A percentile compares a stretch with the other conserved stretches of the same genome.
These are phyloP conservation scores for Podospora bellae-mahoneyi DNA, from an alignment of 495 filamentous ascomycete species.

Conservation along the genomic window DNA sequence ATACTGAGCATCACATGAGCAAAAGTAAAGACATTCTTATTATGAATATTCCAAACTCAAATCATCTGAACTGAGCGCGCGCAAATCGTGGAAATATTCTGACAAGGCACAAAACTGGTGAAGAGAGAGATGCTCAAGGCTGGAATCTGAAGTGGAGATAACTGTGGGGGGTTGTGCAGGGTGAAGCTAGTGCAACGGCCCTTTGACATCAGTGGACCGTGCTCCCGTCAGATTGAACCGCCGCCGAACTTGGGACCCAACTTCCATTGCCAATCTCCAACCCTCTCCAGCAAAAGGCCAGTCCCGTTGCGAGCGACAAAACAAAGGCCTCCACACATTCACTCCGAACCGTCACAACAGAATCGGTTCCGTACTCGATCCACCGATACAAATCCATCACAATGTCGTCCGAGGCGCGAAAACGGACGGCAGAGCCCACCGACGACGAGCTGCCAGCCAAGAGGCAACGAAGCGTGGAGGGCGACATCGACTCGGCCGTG, in stretches of 20 bases:
- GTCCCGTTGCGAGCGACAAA: background rate
- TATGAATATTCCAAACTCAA: too few species aligned
- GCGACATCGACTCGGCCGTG: background rate
- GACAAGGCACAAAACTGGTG: too few species aligned
- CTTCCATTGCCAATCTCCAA: background rate
- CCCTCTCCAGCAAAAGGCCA: background rate
- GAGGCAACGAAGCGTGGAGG: conserved; percentile 28
- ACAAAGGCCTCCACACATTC: background rate
- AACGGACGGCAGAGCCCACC: conserved; percentile 26
- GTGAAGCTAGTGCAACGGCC: too few species aligned
- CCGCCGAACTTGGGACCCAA: background rate
- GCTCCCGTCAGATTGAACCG: background rate
- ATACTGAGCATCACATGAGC: background rate
- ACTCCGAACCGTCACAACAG: background rate
- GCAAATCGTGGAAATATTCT: too few species aligned
- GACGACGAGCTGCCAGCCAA: conserved; percentile 26
- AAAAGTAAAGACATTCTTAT: background rate
- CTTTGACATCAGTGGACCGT: background rate
- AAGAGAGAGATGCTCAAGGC: too few species aligned
- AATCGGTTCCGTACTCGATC: background rate
- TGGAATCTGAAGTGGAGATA: too few species aligned
- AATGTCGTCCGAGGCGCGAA: conserved; percentile 23
- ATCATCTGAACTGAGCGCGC: too few species aligned
- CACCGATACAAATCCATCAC: background rate
- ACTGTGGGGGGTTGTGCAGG: too few species aligned